Conservation (phyloP, 1,139 yeast species). For the Sugiyamaella japonica region DNA sequence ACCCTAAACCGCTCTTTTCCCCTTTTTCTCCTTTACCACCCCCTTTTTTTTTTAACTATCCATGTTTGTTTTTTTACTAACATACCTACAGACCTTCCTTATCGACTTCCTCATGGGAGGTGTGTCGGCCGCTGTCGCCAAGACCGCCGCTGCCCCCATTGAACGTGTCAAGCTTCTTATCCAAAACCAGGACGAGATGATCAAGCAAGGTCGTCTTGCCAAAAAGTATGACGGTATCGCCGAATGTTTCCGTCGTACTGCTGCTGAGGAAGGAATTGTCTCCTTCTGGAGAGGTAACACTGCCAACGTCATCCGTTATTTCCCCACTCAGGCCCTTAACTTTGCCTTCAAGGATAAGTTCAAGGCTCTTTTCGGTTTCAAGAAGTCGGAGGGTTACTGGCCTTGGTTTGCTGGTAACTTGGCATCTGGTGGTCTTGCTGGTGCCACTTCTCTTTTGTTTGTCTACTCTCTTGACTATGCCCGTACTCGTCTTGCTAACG, state of each 20-base stretch:
- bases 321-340: constrained; percentile 84
- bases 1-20: background rate
- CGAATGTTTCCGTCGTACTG: constrained; percentile 73
- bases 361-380: constrained; percentile 74
- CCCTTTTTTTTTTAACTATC: constrained; percentile 1
- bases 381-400: constrained; percentile 67
- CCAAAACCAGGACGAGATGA: constrained; percentile 83
- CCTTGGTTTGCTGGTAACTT: constrained; percentile 76
- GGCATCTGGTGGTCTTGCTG: constrained; percentile 83
- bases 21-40: background rate
- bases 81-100: constrained; percentile 41
- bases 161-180: constrained; percentile 79
- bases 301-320: constrained; percentile 79
- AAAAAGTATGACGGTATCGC: constrained; percentile 64
- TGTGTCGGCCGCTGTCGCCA: constrained; percentile 82
- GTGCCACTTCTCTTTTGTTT: constrained; percentile 72
- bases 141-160: constrained; percentile 84
- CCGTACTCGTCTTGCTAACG: constrained; percentile 82
- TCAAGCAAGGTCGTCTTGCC: constrained; percentile 75
- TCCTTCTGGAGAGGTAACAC: constrained; percentile 87
- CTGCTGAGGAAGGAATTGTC: constrained; percentile 67
- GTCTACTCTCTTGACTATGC: constrained; percentile 83
- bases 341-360: constrained; percentile 83
- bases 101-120: constrained; percentile 75
- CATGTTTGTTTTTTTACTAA: constrained; percentile 4